Evolutionary conservation across 148 eudicot genomes (phyloP), one percentile per base, ranked within the genome.

Genomic region (Agrostemma githago): DNA sequence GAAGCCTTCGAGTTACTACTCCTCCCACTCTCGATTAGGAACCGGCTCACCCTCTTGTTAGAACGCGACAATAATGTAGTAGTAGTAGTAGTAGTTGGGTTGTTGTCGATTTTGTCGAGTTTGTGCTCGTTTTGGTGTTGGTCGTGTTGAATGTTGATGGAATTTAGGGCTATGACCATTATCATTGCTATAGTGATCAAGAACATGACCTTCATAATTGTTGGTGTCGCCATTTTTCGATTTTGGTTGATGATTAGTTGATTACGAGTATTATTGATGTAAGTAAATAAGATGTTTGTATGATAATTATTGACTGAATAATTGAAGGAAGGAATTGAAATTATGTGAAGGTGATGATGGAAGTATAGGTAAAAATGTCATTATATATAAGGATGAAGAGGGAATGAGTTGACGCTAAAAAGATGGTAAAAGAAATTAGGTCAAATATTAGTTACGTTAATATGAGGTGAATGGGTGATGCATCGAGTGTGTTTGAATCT

Each of bases 1-100:
- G 89, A 86, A 0, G 87, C 86, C 62, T 78, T 86, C 6, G 87
- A 84, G 79, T 82, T 87, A 44, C 67, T 79, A 8, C 60, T 74
- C 9, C 5, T 1, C 1, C 1, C 34, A 26, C 39, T 73, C 1
- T 81, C 73, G 2, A 76, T 77, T 2, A 92, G 83, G 34, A 92
- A 88, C 5, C 96, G 87, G 15, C 88, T 87, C 2, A 74, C 71
- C 76, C 83, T 77, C 58, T 69, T 81, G 1, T 80, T 43, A 14
- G 83, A 80, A n/a, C 62, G 38, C 0, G 54, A 48, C 37, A 65
- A 19, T 0, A 26, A 26, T n/a, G n/a, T n/a, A n/a, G n/a, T n/a
- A n/a, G n/a, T 26, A 26, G 1, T 26, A n/a, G 34, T 26, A 26
- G 14, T 16, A 3, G 43, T 66, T 6, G 64, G 21, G 11, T 60